Conservation (phyloP, 1,284 basidiomycete genomes). For the Cystobasidiaceae sp. region DNA sequence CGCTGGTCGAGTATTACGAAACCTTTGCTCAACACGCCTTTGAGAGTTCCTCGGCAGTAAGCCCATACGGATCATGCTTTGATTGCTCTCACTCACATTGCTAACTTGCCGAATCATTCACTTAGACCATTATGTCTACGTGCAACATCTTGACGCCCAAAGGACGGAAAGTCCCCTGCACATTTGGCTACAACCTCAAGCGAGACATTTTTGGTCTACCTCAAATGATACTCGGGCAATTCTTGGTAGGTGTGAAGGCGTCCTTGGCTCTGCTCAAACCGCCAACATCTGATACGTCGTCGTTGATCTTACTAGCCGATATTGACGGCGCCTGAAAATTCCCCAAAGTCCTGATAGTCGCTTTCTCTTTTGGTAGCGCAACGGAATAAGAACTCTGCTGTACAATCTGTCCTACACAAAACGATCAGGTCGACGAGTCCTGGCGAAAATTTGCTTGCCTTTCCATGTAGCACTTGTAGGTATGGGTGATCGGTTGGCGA, state of each 20-base stretch:
- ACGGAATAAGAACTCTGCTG: neutral
- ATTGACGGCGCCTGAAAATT: neutral
- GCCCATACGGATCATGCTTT: neutral
- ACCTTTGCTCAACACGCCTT: constrained; percentile 91
- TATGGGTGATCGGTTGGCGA: too few species aligned
- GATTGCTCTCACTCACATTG: neutral
- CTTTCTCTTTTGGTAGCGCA: neutral
- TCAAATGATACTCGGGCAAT: constrained; percentile 22
- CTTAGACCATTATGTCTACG: constrained; percentile 79
- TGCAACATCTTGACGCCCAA: constrained; percentile 76
- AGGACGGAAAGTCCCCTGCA: constrained; percentile 74
- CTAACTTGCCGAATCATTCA: neutral
- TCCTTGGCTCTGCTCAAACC: neutral
- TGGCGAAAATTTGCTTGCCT: too few species aligned
- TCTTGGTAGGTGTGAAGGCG: constrained; percentile 4
- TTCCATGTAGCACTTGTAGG: too few species aligned
- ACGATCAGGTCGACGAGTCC: too few species aligned
- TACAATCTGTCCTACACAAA: too few species aligned
- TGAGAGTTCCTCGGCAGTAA: constrained; percentile 69
- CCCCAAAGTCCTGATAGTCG: neutral
- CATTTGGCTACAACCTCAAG: constrained; percentile 89
- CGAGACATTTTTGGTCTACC: constrained; percentile 82
- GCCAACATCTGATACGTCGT: too few species aligned
- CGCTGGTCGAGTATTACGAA: constrained; percentile 87
- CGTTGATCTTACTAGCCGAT: too few species aligned